A percentile compares a stretch with the other conserved stretches of the same genome.
Conservation (phyloP, 495 filamentous ascomycete species). For the Astrothelium macrocarpum region DNA sequence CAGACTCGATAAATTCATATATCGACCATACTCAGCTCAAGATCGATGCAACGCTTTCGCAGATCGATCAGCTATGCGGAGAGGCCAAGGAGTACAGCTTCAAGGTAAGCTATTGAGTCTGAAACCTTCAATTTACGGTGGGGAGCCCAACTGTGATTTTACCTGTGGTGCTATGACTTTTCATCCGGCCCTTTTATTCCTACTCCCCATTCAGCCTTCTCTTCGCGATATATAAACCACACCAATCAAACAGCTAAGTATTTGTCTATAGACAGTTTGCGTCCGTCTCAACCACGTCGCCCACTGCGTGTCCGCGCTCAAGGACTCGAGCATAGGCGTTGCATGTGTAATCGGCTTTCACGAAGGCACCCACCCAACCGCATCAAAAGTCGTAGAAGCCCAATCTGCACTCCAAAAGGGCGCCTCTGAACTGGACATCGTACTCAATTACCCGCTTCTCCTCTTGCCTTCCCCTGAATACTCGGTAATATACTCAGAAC, state of each 20-base stretch:
- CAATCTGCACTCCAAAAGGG: slow-evolving; percentile 46
- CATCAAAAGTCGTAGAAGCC: slow-evolving; percentile 37
- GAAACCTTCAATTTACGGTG: background rate
- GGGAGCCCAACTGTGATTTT: background rate
- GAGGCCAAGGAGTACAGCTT: slow-evolving; percentile 53
- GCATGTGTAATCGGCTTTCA: slow-evolving; percentile 62
- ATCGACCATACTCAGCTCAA: slow-evolving; percentile 62
- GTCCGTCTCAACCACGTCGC: slow-evolving; percentile 46
- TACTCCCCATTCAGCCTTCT: slow-evolving; percentile 9
- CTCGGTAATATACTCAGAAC: slow-evolving; percentile 46
- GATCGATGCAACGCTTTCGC: slow-evolving; percentile 40
- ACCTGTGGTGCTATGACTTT: background rate
- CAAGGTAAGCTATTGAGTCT: slow-evolving; percentile 34
- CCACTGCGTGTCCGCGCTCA: slow-evolving; percentile 44
- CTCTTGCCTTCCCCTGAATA: slow-evolving; percentile 37
- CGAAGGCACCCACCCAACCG: slow-evolving; percentile 40
- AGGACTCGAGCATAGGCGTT: slow-evolving; percentile 40
- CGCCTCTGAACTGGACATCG: slow-evolving; percentile 58
- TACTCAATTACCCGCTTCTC: slow-evolving; percentile 50
- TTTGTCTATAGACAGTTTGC: slow-evolving; percentile 42
- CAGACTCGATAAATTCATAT: slow-evolving; percentile 8
- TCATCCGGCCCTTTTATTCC: too few species aligned
- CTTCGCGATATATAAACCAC: slow-evolving; percentile 12
- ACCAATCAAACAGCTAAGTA: background rate
- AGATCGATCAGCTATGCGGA: slow-evolving; percentile 53